phyloP scores from a whole-genome alignment of 768 basidiomycete species.

The Filobasidium wieringae region DNA sequence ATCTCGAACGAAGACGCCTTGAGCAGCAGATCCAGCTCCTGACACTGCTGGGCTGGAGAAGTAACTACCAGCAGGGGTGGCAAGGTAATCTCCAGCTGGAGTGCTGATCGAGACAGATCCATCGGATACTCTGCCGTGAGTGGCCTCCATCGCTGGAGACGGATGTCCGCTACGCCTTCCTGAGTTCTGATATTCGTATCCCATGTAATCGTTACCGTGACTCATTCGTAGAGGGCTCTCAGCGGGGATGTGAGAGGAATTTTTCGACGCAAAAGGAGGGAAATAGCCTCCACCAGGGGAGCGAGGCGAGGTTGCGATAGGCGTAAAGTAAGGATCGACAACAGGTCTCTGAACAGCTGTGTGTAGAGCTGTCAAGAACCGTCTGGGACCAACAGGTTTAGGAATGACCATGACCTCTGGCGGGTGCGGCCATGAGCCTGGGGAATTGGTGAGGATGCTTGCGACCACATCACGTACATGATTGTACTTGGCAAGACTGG shows the following conservation, averaged over 20 bases:
- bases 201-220: not conserved
- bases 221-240: not conserved
- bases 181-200: not conserved
- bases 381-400: constrained; percentile 89
- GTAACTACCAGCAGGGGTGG: constrained; percentile 50
- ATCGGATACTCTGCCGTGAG: not conserved
- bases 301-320: constrained; percentile 84
- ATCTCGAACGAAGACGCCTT: constrained; percentile 79
- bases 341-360: constrained; percentile 75
- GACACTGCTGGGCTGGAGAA: constrained; percentile 53
- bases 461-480: constrained; percentile 73
- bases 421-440: constrained; percentile 40
- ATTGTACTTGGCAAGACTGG: constrained; percentile 80
- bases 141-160: not conserved
- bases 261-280: constrained; percentile 22
- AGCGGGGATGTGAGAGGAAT: not conserved
- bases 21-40: constrained; percentile 63
- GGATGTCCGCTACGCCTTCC: not conserved
- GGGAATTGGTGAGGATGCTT: constrained; percentile 46
- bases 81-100: constrained; percentile 24
- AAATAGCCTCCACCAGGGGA: constrained; percentile 54
- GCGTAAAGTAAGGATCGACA: constrained; percentile 81
- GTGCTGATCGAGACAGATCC: constrained; percentile 23
- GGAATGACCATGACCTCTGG: constrained; percentile 95
- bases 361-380: constrained; percentile 81